phyloP scores from a whole-genome alignment of 2,329 filamentous ascomycete species.

The Curvularia sp. region DNA sequence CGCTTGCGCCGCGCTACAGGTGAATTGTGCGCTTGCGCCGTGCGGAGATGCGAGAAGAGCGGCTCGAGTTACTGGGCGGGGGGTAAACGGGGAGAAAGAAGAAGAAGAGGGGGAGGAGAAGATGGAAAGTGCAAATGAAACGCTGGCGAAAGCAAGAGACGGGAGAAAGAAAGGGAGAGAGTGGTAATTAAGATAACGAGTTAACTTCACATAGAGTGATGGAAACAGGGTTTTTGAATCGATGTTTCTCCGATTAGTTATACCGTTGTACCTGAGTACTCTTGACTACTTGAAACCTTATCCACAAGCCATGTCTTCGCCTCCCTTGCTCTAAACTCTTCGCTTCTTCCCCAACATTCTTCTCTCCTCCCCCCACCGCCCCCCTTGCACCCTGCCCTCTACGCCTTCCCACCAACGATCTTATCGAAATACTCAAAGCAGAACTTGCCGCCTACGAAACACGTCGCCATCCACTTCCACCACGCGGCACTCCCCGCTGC shows the following conservation, averaged over 20 bases:
- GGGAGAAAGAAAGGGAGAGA: too few relatives aligned
- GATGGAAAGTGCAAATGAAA: too few relatives aligned
- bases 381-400: conserved; percentile 7
- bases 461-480: conserved; percentile 37
- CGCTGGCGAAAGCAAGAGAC: too few relatives aligned
- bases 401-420: conserved; percentile 11
- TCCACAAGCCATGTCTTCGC: too few relatives aligned
- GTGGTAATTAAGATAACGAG: too few relatives aligned
- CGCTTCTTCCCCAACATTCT: not conserved
- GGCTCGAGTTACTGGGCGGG: not conserved
- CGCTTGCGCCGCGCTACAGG: not conserved
- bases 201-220: too few relatives aligned
- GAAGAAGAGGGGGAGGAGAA: too few relatives aligned
- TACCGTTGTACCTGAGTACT: too few relatives aligned
- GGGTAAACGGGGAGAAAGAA: not conserved
- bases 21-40: not conserved
- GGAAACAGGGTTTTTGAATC: too few relatives aligned
- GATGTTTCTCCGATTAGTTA: too few relatives aligned
- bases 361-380: not conserved
- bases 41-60: not conserved
- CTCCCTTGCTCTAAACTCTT: not conserved
- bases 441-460: conserved; percentile 35
- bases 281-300: too few relatives aligned
- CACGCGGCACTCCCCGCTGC: conserved; percentile 24
- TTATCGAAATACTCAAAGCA: conserved; percentile 34